Percentiles rank a stretch among this genome's conserved stretches.
phyloP scores from a whole-genome alignment of 306 rosid species.

The Corylus heterophylla region DNA sequence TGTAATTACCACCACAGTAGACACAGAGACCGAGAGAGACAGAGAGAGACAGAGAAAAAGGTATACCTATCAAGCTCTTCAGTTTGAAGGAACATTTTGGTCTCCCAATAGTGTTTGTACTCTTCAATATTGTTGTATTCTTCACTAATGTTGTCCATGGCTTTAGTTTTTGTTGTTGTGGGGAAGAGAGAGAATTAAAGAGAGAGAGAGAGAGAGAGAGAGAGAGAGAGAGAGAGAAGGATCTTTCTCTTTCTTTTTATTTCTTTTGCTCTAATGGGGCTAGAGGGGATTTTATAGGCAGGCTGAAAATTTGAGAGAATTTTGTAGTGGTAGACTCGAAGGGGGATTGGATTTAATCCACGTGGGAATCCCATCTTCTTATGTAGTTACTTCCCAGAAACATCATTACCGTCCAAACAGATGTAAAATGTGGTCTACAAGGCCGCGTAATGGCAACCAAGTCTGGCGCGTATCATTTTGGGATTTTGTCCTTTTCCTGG shows the following conservation, averaged over 20 bases:
- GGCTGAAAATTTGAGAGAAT: background rate
- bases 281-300: background rate
- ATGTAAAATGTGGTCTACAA: background rate
- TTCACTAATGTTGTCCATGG: constrained; percentile 67
- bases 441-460: constrained; percentile 31
- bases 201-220: background rate
- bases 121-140: constrained; percentile 29
- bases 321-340: constrained; percentile 11
- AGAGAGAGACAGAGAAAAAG: background rate
- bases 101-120: constrained; percentile 68
- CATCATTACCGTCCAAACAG: constrained; percentile 19
- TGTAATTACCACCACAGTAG: background rate
- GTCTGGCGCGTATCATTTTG: background rate
- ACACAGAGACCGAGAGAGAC: background rate
- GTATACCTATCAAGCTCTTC: constrained; percentile 75
- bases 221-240: background rate
- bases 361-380: constrained; percentile 18
- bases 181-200: background rate
- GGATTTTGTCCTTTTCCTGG: too few species aligned
- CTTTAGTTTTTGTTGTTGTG: background rate
- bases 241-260: background rate
- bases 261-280: too few species aligned
- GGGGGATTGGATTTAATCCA: constrained; percentile 5
- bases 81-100: constrained; percentile 64
- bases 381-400: constrained; percentile 29